Base-by-base conservation (phyloP, 2,329 filamentous ascomycete species). In the Aureobasidium sp. region DNA sequence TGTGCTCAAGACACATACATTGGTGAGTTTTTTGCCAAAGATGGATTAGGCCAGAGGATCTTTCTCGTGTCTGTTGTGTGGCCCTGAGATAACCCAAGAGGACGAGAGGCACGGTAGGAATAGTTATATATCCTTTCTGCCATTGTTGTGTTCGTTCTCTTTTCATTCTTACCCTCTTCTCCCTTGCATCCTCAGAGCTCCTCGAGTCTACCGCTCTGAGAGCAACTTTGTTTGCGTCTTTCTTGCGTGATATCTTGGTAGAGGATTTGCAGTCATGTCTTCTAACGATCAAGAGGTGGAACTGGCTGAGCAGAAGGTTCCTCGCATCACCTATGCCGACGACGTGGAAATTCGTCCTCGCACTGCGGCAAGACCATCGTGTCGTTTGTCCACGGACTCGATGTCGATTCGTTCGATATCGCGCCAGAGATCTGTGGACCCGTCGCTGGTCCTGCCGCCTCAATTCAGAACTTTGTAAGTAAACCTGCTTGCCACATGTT, bases 371-470 rank as follows among this genome's bases (percentile, higher is more conserved):
- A 66, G 61, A 58, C 62, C 44, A 53, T 60, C 37, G 39, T 63
- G 64, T 67, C 67, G 65, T 67, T 66, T 62, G 62, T 64, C 67
- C 64, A 64, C 64, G 17, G 71, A 72, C 62, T 70, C 69, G 6
- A 66, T 74, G 66, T 69, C 77, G 61, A 72, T 71, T 66, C 64
- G 71, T 62, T 65, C 75, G 64, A 68, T 68, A 69, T 35, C 74
- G 69, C 58, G 69, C 66, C 69, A 74, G 63, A 65, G 70, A 64
- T 68, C 71, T 66, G 69, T 79, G n/a, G 74, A 78, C 53, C 77
- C 76, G 3, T 71, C 71, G 48, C 70, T 77, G 56, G 75, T 70
- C 0, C 68, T 79, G 6, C 77, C 77, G 17, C 78, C 78, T 61
- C 69, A 72, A 29, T 79, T 76, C 65, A 70, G 76, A 31, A 79